Evolutionary conservation across 1,284 basidiomycete genomes (phyloP).

Genomic region (Leucoagaricus sp.): DNA sequence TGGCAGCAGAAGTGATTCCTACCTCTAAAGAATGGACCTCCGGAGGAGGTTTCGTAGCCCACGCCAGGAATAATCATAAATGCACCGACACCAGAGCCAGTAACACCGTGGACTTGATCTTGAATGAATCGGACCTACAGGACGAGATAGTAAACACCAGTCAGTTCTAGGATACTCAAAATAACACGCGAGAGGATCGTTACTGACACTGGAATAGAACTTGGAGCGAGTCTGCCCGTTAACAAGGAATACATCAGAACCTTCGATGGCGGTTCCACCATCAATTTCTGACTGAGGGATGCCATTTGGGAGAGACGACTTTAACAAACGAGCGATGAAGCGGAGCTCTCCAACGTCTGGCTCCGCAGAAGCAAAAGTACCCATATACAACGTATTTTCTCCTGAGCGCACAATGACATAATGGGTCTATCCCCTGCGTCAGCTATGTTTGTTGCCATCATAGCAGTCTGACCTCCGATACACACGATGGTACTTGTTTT

Average conservation of each 20-base stretch:
- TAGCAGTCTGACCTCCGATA: neutral
- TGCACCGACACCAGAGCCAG: constrained; percentile 39
- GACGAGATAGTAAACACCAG: neutral
- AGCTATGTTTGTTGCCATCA: neutral
- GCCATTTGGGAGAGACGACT: constrained; percentile 42
- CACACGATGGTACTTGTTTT: constrained; percentile 43
- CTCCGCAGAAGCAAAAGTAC: constrained; percentile 45
- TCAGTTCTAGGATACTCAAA: neutral
- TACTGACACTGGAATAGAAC: constrained; percentile 46
- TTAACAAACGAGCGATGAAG: constrained; percentile 49
- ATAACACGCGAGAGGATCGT: neutral
- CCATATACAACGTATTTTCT: constrained; percentile 44
- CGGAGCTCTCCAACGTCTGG: constrained; percentile 48
- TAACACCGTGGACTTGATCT: constrained; percentile 47
- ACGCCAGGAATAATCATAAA: constrained; percentile 42
- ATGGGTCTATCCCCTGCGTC: constrained; percentile 32
- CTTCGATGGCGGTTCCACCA: constrained; percentile 45
- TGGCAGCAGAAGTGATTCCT: constrained; percentile 3
- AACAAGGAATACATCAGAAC: constrained; percentile 44
- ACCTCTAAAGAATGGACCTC: constrained; percentile 49
- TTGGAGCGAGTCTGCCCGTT: constrained; percentile 50
- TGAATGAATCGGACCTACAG: constrained; percentile 40
- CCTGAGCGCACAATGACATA: constrained; percentile 46
- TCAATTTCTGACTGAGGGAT: constrained; percentile 35
- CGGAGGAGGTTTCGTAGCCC: constrained; percentile 43